Percentiles rank a stretch among this genome's conserved stretches.
phyloP scores from a whole-genome alignment of 495 filamentous ascomycete species.

The Hypoxylon lienhwacheense region DNA sequence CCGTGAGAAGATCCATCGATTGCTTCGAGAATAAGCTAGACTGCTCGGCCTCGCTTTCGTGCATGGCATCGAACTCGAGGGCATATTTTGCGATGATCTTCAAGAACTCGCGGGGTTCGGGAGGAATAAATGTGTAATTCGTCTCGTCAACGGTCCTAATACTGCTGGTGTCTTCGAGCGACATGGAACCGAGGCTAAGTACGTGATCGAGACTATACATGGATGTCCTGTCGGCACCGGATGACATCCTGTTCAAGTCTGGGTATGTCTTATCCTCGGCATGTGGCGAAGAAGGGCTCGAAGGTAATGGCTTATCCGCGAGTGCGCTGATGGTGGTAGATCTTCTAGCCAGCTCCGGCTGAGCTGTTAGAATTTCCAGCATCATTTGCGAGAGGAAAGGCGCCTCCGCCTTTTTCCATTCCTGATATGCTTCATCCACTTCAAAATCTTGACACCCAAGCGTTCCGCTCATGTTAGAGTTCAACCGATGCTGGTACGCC shows the following conservation, averaged over 20 bases:
- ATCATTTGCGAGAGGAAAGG: slow-evolving; percentile 90
- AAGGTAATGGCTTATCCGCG: slow-evolving; percentile 51
- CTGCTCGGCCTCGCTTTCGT: slow-evolving; percentile 51
- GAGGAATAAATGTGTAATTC: slow-evolving; percentile 82
- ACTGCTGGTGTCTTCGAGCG: slow-evolving; percentile 59
- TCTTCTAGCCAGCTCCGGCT: slow-evolving; percentile 78
- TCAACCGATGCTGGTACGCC: slow-evolving; percentile 84
- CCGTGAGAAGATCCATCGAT: slow-evolving; percentile 79
- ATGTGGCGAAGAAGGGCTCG: slow-evolving; percentile 43
- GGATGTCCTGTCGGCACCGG: slow-evolving; percentile 38
- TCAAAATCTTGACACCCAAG: slow-evolving; percentile 86
- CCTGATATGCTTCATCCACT: slow-evolving; percentile 82
- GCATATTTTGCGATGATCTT: slow-evolving; percentile 75
- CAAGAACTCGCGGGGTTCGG: slow-evolving; percentile 80
- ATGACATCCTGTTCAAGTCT: slow-evolving; percentile 60
- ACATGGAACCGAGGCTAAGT: slow-evolving; percentile 73
- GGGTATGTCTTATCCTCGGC: slow-evolving; percentile 55
- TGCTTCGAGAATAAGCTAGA: slow-evolving; percentile 75
- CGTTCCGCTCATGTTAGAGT: slow-evolving; percentile 72
- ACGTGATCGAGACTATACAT: slow-evolving; percentile 76
- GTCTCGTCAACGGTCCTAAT: slow-evolving; percentile 55
- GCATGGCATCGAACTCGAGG: slow-evolving; percentile 61
- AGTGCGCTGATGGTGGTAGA: slow-evolving; percentile 35
- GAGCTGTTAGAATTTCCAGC: slow-evolving; percentile 80
- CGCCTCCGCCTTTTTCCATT: slow-evolving; percentile 83